Evolutionary conservation across 1,139 yeast species (phyloP), one percentile per base, ranked within the genome.

Genomic region (Kurtzmaniella quercitrusa): DNA sequence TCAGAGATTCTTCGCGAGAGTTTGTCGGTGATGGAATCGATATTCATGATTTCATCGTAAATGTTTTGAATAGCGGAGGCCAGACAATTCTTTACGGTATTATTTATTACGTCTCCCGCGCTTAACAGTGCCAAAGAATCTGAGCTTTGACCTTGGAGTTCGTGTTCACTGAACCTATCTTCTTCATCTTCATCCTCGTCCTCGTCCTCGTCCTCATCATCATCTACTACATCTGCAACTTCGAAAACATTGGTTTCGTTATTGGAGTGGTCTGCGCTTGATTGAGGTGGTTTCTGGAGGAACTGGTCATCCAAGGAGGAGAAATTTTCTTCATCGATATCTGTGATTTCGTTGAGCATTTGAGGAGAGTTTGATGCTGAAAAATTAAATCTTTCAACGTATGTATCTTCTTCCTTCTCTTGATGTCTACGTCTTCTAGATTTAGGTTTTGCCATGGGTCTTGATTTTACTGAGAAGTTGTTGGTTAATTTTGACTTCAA

Each of bases 1-100:
- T 68, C 58, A 58, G 73, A 79, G 66, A 83, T 56, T 56, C 74
- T 61, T 43, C 68, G 48, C 52, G 64, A 70, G 60, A 73, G 44
- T 41, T 57, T 65, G 51, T 65, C 63, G 31, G 51, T 55, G 14
- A 67, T 63, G 2, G 66, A 51, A 47, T 71, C 77, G 36, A 73
- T 63, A 39, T 63, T 65, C 16, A 62, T 50, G 3, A 72, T 66
- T 2, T 62, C 57, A 24, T 68, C 71, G 48, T 65, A 65, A 19
- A 73, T 52, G n/a, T 61, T 57, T 38, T 44, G 46, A 9, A 44
- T 29, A 10, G 27, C 34, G 12, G 38, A 41, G 43, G 50, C 53
- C 10, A 53, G 45, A 37, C 46, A 44, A 37, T 46, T 31, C n/a
- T 39, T 41, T 24, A 42, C 40, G 18, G 45, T 45, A 16, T 46